These are phyloP conservation scores for Syzygium aqueum DNA, from an alignment of 345 rosid species.

Conservation along the genomic window DNA sequence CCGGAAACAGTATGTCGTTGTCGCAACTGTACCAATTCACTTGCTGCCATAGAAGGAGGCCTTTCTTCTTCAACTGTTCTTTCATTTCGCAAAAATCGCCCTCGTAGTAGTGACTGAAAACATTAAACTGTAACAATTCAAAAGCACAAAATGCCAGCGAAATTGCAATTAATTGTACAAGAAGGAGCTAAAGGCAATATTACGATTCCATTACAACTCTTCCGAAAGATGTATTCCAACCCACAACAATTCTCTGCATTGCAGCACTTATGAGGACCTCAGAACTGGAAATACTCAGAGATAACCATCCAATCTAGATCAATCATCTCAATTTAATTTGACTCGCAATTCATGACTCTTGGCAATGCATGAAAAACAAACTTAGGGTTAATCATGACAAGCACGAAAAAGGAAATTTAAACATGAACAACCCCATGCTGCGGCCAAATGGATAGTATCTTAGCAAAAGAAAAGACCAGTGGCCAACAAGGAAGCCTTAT, in stretches of 20 bases:
- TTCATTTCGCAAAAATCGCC: constrained; percentile 91
- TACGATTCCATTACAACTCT: background rate
- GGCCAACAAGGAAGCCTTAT: background rate
- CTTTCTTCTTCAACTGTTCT: constrained; percentile 71
- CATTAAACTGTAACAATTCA: background rate
- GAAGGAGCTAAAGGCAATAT: background rate
- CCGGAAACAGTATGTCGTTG: constrained; percentile 91
- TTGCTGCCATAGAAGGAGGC: constrained; percentile 67
- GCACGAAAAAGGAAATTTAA: background rate
- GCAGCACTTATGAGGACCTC: background rate
- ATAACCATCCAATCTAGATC: background rate
- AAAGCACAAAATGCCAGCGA: background rate
- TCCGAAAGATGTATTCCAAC: background rate
- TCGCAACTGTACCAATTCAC: constrained; percentile 84
- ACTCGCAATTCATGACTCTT: background rate
- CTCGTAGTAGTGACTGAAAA: constrained; percentile 82
- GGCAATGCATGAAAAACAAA: background rate
- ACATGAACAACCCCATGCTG: background rate
- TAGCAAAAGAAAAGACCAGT: background rate
- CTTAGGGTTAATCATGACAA: background rate
- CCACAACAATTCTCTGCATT: background rate
- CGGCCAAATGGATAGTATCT: background rate
- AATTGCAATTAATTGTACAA: background rate
- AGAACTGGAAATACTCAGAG: background rate
- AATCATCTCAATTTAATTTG: background rate